Percentiles rank a stretch among this genome's conserved stretches.
phyloP scores from a whole-genome alignment of 306 rosid genomes.

The Quercus rubra region DNA sequence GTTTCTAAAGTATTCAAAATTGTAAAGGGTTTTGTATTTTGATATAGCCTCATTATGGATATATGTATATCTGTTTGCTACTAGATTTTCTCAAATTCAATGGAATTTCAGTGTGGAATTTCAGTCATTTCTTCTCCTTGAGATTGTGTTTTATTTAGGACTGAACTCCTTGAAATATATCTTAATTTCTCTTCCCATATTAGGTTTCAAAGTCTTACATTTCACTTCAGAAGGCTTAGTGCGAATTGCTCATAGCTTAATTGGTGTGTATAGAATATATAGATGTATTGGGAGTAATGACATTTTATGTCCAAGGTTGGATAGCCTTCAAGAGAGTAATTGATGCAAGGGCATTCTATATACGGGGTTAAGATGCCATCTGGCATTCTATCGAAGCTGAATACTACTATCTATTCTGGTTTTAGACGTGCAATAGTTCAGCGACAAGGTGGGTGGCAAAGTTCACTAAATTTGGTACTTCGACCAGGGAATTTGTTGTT shows the following conservation, averaged over 20 bases:
- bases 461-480: conserved; percentile 18
- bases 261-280: conserved; percentile 15
- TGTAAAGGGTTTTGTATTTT: too few relatives aligned
- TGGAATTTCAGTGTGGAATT: neutral
- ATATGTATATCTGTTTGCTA: neutral
- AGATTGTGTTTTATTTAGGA: neutral
- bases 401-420: conserved; percentile 40
- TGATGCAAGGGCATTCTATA: conserved; percentile 25
- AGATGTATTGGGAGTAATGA: conserved; percentile 41
- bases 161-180: neutral
- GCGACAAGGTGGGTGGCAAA: conserved; percentile 23
- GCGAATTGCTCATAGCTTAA: conserved; percentile 1
- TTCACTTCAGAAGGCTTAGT: conserved; percentile 16
- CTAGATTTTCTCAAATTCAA: neutral
- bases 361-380: conserved; percentile 61
- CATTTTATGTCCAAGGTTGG: conserved; percentile 20
- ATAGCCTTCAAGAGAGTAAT: conserved; percentile 10
- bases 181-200: neutral
- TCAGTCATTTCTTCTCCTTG: neutral
- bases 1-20: neutral
- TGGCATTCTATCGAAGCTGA: conserved; percentile 51
- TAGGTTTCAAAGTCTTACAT: neutral
- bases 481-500: conserved; percentile 32
- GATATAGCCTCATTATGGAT: too few relatives aligned
- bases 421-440: conserved; percentile 32